Percentiles rank a stretch among this genome's conserved stretches.
Conservation (phyloP, 2,329 filamentous ascomycete genomes). For the Aureobasidium sp. region DNA sequence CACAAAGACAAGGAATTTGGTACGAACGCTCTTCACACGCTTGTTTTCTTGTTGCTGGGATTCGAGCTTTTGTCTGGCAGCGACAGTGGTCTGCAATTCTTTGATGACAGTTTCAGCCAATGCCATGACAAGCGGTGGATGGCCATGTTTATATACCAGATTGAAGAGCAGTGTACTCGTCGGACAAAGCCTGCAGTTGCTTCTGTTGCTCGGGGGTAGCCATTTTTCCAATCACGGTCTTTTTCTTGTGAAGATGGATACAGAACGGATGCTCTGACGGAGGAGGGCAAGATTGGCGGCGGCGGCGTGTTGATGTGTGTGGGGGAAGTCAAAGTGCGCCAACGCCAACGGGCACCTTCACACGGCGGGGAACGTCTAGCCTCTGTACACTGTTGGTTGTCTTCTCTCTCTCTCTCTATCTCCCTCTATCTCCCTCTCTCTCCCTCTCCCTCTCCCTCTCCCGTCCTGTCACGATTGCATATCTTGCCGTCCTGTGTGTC, state of each 20-base stretch:
- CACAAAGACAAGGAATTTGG: no score
- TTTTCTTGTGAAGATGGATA: no score
- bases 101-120: conserved; percentile 4
- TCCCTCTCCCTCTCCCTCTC: neutral
- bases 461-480: neutral
- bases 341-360: neutral
- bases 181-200: conserved; percentile 72
- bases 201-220: conserved; percentile 57
- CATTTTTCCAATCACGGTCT: no score
- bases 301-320: neutral
- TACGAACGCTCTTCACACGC: conserved; percentile 68
- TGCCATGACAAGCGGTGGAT: neutral
- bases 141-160: conserved; percentile 53
- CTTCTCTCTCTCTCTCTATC: neutral
- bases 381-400: neutral
- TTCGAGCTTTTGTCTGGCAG: conserved; percentile 83
- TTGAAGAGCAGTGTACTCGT: conserved; percentile 82
- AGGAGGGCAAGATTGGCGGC: neutral
- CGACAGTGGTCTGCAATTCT: conserved; percentile 75
- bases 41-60: conserved; percentile 90
- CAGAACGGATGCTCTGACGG: neutral
- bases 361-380: conserved; percentile 6
- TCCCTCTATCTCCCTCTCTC: neutral
- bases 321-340: conserved; percentile 2
- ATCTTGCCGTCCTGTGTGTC: neutral